phyloP scores from a whole-genome alignment of 1,284 basidiomycete genomes.

The Rhodotorula sp. region DNA sequence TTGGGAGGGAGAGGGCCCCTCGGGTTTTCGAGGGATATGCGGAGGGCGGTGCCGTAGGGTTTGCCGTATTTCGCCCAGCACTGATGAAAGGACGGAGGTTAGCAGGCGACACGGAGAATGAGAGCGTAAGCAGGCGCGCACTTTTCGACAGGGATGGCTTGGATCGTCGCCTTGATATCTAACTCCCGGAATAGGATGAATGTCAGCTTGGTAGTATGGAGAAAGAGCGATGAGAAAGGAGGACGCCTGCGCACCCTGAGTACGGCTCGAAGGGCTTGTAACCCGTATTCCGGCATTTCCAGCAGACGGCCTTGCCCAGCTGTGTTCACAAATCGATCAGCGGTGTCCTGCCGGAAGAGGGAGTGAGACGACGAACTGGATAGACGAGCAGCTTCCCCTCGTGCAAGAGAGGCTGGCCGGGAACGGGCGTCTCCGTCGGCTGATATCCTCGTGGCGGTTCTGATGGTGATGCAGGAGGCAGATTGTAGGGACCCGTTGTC shows the following conservation, averaged over 20 bases:
- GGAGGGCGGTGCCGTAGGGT: constrained; percentile 21
- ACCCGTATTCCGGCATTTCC: constrained; percentile 36
- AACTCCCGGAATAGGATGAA: neutral
- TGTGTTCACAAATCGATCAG: neutral
- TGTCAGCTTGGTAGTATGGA: too few species aligned
- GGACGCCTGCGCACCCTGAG: neutral
- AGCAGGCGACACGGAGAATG: neutral
- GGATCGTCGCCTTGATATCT: constrained; percentile 33
- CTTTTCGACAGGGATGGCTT: constrained; percentile 31
- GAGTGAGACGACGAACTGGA: constrained; percentile 3
- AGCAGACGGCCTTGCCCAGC: constrained; percentile 12
- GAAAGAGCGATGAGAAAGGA: too few species aligned
- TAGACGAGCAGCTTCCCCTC: constrained; percentile 38
- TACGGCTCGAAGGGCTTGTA: constrained; percentile 31
- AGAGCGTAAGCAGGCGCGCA: neutral
- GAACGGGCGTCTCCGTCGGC: constrained; percentile 33
- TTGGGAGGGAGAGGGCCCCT: constrained; percentile 10
- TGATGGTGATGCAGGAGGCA: constrained; percentile 3
- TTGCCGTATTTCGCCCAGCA: constrained; percentile 36
- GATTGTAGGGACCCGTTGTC: neutral
- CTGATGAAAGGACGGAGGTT: neutral
- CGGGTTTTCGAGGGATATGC: neutral
- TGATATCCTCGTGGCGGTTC: constrained; percentile 12
- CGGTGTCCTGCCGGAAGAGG: neutral
- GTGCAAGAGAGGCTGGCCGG: constrained; percentile 39